These are phyloP conservation scores for Elsinoe batatas DNA, from an alignment of 2,329 filamentous ascomycete species.

Conservation along the genomic window DNA sequence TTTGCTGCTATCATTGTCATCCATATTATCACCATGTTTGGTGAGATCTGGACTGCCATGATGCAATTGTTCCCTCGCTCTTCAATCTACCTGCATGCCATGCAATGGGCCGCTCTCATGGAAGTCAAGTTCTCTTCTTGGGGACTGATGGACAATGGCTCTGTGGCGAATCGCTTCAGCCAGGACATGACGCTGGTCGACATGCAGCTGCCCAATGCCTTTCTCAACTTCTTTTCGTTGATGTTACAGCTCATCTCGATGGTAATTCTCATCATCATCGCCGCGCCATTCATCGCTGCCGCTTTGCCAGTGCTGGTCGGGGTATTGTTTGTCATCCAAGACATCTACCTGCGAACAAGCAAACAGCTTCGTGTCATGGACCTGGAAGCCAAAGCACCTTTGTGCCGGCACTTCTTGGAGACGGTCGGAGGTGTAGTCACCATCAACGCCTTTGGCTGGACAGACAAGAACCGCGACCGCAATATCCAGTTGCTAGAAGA, in stretches of 20 bases:
- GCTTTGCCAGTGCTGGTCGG: constrained; percentile 27
- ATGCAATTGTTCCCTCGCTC: constrained; percentile 14
- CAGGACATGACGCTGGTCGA: constrained; percentile 41
- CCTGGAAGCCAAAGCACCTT: constrained; percentile 41
- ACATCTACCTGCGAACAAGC: constrained; percentile 39
- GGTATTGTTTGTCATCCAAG: constrained; percentile 34
- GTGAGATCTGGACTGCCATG: constrained; percentile 7
- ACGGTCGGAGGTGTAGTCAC: constrained; percentile 40
- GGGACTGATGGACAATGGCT: constrained; percentile 14
- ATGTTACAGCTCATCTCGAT: constrained; percentile 1
- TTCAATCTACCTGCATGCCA: constrained; percentile 15
- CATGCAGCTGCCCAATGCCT: constrained; percentile 25
- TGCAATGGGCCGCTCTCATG: constrained; percentile 15
- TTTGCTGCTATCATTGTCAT: constrained; percentile 1
- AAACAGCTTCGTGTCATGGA: constrained; percentile 44
- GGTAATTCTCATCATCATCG: constrained; percentile 23
- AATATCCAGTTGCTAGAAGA: constrained; percentile 30
- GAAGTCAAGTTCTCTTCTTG: constrained; percentile 14
- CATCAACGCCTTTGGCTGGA: constrained; percentile 44
- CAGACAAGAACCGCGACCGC: constrained; percentile 28
- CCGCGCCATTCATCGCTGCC: constrained; percentile 31
- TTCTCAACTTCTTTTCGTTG: constrained; percentile 13
- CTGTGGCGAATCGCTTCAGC: constrained; percentile 34
- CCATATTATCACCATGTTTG: neutral
- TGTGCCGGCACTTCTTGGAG: constrained; percentile 45